phyloP scores from a whole-genome alignment of 208 protist species.

The Acanthamoeba healyi region DNA sequence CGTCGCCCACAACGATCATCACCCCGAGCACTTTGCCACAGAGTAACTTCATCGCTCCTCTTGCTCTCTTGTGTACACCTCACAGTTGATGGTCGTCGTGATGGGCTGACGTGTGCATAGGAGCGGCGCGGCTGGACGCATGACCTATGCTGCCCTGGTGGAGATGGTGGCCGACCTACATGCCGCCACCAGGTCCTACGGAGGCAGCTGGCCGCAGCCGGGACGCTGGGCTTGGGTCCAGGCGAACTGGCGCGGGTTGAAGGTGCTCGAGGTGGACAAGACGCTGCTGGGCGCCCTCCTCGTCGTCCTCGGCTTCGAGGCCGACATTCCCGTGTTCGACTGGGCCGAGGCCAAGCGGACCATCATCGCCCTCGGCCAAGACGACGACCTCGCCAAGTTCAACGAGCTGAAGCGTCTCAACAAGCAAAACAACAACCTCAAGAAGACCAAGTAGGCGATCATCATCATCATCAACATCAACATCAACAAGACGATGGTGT shows the following conservation, averaged over 20 bases:
- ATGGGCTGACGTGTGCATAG: neutral
- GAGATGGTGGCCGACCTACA: constrained; percentile 38
- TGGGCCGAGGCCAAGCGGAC: neutral
- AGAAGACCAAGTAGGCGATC: neutral
- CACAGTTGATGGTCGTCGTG: no score
- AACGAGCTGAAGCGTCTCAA: neutral
- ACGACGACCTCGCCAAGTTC: neutral
- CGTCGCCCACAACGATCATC: constrained; percentile 25
- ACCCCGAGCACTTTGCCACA: constrained; percentile 29
- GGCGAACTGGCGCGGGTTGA: neutral
- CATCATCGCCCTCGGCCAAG: neutral
- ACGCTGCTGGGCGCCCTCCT: neutral
- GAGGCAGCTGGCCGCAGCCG: neutral
- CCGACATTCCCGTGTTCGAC: neutral
- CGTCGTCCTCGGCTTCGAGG: neutral
- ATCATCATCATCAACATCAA: no score
- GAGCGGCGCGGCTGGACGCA: neutral
- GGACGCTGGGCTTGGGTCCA: constrained; percentile 2
- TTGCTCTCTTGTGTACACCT: neutral
- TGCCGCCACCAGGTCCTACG: neutral
- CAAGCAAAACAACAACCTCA: neutral
- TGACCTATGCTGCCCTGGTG: neutral
- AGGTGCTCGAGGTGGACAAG: neutral
- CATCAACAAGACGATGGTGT: neutral
- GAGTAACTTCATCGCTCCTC: neutral